These are phyloP conservation scores for Phytophthora fragariaefolia DNA, from an alignment of 352 stramenopile species.

Conservation along the genomic window DNA sequence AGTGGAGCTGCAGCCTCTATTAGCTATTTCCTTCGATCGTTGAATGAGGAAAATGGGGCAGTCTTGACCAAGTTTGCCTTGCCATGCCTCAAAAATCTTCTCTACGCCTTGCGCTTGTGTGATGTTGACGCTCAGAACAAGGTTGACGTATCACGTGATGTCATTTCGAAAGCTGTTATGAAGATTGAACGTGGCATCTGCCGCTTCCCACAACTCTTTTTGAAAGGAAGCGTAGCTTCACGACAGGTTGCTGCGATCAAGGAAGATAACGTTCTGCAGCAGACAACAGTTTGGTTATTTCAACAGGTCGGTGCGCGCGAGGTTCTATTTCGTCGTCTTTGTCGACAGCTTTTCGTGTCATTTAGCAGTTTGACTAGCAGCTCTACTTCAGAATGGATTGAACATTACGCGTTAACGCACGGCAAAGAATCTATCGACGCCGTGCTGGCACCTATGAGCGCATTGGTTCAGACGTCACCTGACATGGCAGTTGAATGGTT, in stretches of 20 bases:
- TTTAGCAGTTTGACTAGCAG: constrained; percentile 53
- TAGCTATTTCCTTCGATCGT: constrained; percentile 68
- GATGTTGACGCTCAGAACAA: constrained; percentile 45
- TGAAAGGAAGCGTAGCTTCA: constrained; percentile 5
- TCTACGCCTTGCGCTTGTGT: constrained; percentile 68
- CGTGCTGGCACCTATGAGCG: constrained; percentile 56
- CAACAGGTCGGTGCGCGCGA: constrained; percentile 44
- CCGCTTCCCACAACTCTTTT: constrained; percentile 60
- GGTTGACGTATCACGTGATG: constrained; percentile 51
- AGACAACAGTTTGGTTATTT: constrained; percentile 53
- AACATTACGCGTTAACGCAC: constrained; percentile 39
- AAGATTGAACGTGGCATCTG: constrained; percentile 68
- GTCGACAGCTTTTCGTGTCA: constrained; percentile 53
- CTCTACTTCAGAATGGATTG: constrained; percentile 57
- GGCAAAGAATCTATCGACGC: constrained; percentile 27
- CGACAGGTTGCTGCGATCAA: constrained; percentile 2
- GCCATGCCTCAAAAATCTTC: constrained; percentile 70
- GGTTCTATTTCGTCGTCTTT: constrained; percentile 46
- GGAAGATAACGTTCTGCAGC: constrained; percentile 18
- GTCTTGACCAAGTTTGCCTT: constrained; percentile 67
- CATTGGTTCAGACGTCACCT: constrained; percentile 39
- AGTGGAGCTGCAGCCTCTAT: constrained; percentile 71
- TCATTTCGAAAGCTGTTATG: constrained; percentile 67
- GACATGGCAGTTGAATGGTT: constrained; percentile 58
- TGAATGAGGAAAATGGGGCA: constrained; percentile 61